Conservation (phyloP, 768 basidiomycete genomes). For the Amanita rimosa region DNA sequence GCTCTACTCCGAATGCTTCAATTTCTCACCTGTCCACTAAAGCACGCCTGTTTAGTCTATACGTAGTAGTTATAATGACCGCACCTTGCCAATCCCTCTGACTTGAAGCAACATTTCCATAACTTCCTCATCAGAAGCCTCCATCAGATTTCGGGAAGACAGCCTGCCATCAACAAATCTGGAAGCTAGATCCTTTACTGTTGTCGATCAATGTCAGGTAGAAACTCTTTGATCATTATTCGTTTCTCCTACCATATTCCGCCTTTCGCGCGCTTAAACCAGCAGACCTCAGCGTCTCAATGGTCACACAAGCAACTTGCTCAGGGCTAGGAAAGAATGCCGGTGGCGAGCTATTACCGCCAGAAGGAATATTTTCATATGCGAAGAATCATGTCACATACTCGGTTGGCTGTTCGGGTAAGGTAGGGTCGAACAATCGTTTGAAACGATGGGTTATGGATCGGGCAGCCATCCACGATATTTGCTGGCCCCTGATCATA, state of each 20-base stretch:
- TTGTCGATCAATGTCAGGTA: conserved; percentile 1
- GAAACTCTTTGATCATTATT: neutral
- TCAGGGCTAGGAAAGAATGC: conserved; percentile 59
- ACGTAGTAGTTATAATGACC: conserved; percentile 19
- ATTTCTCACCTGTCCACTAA: conserved; percentile 54
- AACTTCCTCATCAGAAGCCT: conserved; percentile 68
- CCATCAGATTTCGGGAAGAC: conserved; percentile 57
- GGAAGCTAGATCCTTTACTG: conserved; percentile 70
- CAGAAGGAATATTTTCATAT: conserved; percentile 2
- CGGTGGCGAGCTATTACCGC: conserved; percentile 8
- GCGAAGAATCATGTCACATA: conserved; percentile 14
- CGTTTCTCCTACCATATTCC: conserved; percentile 58
- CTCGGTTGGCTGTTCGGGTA: conserved; percentile 58
- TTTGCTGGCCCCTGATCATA: conserved; percentile 56
- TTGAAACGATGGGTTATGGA: conserved; percentile 75
- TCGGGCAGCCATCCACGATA: conserved; percentile 80
- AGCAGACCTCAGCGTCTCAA: conserved; percentile 51
- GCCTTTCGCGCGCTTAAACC: conserved; percentile 82
- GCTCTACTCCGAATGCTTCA: neutral
- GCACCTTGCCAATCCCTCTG: conserved; percentile 68
- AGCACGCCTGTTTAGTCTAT: neutral
- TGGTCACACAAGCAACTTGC: conserved; percentile 52
- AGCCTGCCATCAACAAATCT: conserved; percentile 77
- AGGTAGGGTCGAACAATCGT: conserved; percentile 58
- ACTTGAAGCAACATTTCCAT: conserved; percentile 67